phyloP scores from a whole-genome alignment of 2,329 filamentous ascomycete species.

The Aspergillus eucalypticola region DNA sequence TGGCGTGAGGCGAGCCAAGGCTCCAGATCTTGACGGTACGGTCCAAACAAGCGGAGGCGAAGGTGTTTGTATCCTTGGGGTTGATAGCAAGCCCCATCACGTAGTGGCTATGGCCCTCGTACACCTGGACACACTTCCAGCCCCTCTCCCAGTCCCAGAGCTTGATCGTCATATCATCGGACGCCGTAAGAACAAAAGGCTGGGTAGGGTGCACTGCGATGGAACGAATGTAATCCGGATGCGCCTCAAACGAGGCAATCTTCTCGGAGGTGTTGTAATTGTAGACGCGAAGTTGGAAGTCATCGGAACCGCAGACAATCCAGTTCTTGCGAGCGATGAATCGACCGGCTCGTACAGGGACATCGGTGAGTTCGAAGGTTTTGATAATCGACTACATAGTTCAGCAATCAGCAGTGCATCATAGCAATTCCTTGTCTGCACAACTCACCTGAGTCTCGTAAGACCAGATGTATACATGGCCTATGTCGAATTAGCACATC shows the following conservation, averaged over 20 bases:
- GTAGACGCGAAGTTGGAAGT: constrained; percentile 87
- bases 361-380: constrained; percentile 98
- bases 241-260: constrained; percentile 94
- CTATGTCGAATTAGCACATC: constrained; percentile 53
- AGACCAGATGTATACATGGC: constrained; percentile 99
- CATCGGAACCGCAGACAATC: constrained; percentile 93
- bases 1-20: constrained; percentile 86
- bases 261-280: constrained; percentile 99
- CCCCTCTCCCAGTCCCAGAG: constrained; percentile 98
- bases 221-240: constrained; percentile 97
- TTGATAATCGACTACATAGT: constrained; percentile 78
- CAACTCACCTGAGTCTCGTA: constrained; percentile 76
- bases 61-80: constrained; percentile 91
- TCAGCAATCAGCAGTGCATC: constrained; percentile 16
- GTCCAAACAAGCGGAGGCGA: constrained; percentile 92
- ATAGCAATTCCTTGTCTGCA: not conserved
- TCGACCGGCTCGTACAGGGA: constrained; percentile 92
- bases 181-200: constrained; percentile 92
- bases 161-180: constrained; percentile 98
- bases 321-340: constrained; percentile 99
- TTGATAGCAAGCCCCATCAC: constrained; percentile 97
- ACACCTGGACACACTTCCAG: constrained; percentile 97
- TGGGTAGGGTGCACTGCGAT: constrained; percentile 95
- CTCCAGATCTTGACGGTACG: constrained; percentile 98
- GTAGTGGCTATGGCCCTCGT: constrained; percentile 94